Conservation (phyloP, 2,329 filamentous ascomycete genomes). For the Trichophyton rubrum region DNA sequence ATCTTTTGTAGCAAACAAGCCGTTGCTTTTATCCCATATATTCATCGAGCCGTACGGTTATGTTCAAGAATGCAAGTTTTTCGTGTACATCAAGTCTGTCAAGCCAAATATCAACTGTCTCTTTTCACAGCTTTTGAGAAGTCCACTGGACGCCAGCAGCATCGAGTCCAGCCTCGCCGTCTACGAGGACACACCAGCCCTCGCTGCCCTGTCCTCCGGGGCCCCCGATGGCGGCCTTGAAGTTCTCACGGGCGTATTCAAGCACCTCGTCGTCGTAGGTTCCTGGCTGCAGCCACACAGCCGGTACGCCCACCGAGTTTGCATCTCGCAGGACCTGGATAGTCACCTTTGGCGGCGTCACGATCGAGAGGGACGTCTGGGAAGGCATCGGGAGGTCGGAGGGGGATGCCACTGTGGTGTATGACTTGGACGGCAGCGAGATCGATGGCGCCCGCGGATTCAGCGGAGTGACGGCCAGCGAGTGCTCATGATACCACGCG, state of each 20-base stretch:
- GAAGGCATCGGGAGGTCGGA: constrained; percentile 51
- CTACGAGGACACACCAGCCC: constrained; percentile 80
- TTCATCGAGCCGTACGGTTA: background rate
- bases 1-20: background rate
- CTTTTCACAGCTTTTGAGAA: constrained; percentile 29
- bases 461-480: constrained; percentile 66
- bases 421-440: constrained; percentile 44
- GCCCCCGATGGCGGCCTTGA: constrained; percentile 56
- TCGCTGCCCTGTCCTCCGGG: constrained; percentile 54
- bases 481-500: constrained; percentile 71
- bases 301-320: constrained; percentile 55
- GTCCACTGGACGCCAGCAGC: constrained; percentile 46
- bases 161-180: constrained; percentile 51
- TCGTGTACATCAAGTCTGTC: background rate
- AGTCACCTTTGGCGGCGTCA: constrained; percentile 74
- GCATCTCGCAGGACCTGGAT: constrained; percentile 64
- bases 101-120: background rate
- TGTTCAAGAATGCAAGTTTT: background rate
- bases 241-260: constrained; percentile 54
- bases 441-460: constrained; percentile 62
- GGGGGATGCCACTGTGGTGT: constrained; percentile 55
- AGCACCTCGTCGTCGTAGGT: constrained; percentile 69
- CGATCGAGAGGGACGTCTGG: constrained; percentile 67
- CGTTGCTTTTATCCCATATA: background rate
- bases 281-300: constrained; percentile 85